These are phyloP conservation scores for Fraxinus floribunda DNA, from an alignment of 305 asterid genomes.

Conservation along the genomic window DNA sequence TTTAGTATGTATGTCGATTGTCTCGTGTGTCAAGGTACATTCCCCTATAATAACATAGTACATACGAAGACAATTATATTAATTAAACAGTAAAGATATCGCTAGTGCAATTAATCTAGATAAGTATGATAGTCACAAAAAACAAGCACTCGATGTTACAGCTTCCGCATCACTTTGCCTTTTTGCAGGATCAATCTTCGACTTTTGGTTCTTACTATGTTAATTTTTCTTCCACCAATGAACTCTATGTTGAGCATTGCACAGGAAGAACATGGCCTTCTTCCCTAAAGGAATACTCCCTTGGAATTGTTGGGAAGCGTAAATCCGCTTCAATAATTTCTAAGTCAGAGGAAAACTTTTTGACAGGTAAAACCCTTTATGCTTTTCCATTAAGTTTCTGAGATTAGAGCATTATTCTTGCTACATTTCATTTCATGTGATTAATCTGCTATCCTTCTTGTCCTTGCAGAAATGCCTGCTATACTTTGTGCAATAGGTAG, in stretches of 20 bases:
- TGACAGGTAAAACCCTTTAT: constrained; percentile 42
- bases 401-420: constrained; percentile 13
- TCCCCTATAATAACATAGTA: not conserved
- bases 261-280: constrained; percentile 50
- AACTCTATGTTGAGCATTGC: constrained; percentile 26
- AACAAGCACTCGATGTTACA: not conserved
- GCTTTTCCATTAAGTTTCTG: not conserved
- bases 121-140: not conserved
- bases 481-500: constrained; percentile 69
- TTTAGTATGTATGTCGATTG: not conserved
- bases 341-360: constrained; percentile 46
- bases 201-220: constrained; percentile 46
- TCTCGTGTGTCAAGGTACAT: not conserved
- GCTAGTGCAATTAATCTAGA: not conserved
- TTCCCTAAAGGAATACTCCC: constrained; percentile 50
- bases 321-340: constrained; percentile 41
- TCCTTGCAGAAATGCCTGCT: constrained; percentile 65
- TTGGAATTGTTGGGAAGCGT: constrained; percentile 40
- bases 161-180: not conserved
- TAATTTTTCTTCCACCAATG: constrained; percentile 31
- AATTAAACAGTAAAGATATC: not conserved
- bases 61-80: not conserved
- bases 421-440: constrained; percentile 17
- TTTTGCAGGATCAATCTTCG: constrained; percentile 67
- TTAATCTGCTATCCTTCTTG: constrained; percentile 21